phyloP scores from a whole-genome alignment of 805 yeast species.

The Wickerhamomyces strasburgensis region DNA sequence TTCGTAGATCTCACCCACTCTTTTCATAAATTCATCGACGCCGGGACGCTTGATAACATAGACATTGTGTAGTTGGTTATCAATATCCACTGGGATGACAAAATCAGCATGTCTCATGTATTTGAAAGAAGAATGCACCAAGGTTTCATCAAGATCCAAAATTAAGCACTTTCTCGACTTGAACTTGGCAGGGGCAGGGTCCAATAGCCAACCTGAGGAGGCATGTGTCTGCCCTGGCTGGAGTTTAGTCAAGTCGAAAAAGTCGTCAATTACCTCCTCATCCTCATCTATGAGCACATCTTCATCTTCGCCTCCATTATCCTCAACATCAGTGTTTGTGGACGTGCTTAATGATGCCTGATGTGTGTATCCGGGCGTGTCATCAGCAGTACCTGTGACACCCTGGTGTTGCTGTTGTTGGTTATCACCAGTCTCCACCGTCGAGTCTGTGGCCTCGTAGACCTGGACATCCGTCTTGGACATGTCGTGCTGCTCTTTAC shows the following conservation, averaged over 20 bases:
- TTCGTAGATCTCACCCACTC: conserved; percentile 83
- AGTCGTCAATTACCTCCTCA: conserved; percentile 29
- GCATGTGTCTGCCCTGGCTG: conserved; percentile 72
- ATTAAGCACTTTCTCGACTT: conserved; percentile 78
- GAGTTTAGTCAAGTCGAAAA: conserved; percentile 54
- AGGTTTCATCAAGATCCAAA: conserved; percentile 90
- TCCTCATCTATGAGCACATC: conserved; percentile 16
- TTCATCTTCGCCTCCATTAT: conserved; percentile 23
- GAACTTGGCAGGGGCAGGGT: conserved; percentile 45
- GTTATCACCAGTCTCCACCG: conserved; percentile 13
- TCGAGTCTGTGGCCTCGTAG: conserved; percentile 27
- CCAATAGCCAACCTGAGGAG: conserved; percentile 60
- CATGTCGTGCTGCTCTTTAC: conserved; percentile 3
- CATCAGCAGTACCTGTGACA: conserved; percentile 4
- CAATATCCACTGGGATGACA: conserved; percentile 96
- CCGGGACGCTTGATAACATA: conserved; percentile 98
- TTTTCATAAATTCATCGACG: conserved; percentile 83
- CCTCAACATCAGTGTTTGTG: conserved; percentile 17
- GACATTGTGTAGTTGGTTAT: conserved; percentile 86
- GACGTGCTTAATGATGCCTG: conserved; percentile 7
- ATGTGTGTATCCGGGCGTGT: conserved; percentile 4
- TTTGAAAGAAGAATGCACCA: conserved; percentile 93
- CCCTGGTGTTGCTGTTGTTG: not conserved
- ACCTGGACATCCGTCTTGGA: conserved; percentile 23
- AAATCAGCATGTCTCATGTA: conserved; percentile 90